Percentiles rank a stretch among this genome's conserved stretches.
Evolutionary conservation across 345 rosid species (phyloP).

Genomic region (Eucalyptus erythrocorys): DNA sequence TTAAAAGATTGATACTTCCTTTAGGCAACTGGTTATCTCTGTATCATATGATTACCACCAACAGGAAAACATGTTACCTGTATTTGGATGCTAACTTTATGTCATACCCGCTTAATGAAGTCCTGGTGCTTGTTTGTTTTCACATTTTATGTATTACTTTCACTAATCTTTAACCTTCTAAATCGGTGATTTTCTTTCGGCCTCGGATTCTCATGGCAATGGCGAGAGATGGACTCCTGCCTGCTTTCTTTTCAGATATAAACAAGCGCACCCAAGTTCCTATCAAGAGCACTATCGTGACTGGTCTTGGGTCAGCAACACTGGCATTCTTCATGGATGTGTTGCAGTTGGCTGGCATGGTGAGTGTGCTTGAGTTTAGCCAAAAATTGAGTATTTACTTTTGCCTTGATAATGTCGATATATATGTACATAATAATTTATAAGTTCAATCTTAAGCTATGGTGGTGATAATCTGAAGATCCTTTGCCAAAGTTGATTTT

Average conservation of each 20-base stretch:
- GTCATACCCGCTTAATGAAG: neutral
- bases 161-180: neutral
- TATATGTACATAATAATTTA: neutral
- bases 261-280: conserved; percentile 65
- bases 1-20: neutral
- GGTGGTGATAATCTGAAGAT: neutral
- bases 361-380: conserved; percentile 4
- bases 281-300: conserved; percentile 58
- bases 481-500: neutral
- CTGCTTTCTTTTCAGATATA: conserved; percentile 71
- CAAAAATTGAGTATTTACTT: neutral
- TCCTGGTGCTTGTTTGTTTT: neutral
- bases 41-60: neutral
- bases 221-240: conserved; percentile 93
- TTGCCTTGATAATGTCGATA: neutral
- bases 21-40: neutral
- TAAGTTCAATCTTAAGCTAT: neutral
- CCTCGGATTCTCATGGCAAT: conserved; percentile 92
- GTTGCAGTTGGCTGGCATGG: conserved; percentile 86
- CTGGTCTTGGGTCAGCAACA: conserved; percentile 61
- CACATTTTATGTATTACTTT: neutral
- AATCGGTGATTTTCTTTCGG: conserved; percentile 12
- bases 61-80: neutral
- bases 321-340: conserved; percentile 82
- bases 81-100: neutral